Percentiles rank a stretch among this genome's conserved stretches.
Conservation (phyloP, 2,329 filamentous ascomycete species). For the Neofusicoccum laricinum region DNA sequence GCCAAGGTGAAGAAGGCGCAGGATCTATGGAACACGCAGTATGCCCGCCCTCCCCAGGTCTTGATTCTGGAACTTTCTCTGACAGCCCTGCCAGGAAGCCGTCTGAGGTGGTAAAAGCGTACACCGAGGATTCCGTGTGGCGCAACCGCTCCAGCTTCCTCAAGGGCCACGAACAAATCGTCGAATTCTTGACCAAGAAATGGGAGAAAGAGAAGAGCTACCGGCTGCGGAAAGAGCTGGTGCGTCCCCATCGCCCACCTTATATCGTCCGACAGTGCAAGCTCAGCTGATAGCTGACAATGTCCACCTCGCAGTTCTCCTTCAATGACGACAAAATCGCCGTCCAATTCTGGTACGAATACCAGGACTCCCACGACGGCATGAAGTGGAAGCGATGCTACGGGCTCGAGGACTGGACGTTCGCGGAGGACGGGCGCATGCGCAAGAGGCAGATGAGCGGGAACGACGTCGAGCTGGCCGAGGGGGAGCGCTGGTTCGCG, state of each 20-base stretch:
- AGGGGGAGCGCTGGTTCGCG: slow-evolving; percentile 66
- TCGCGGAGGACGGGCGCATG: slow-evolving; percentile 68
- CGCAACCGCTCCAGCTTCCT: slow-evolving; percentile 73
- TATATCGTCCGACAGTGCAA: not conserved
- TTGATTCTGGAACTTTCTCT: not conserved
- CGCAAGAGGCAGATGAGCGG: slow-evolving; percentile 73
- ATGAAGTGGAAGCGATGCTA: slow-evolving; percentile 83
- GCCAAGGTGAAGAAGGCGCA: slow-evolving; percentile 82
- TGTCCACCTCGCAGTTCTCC: slow-evolving; percentile 51
- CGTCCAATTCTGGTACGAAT: slow-evolving; percentile 91
- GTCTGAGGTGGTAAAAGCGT: slow-evolving; percentile 63
- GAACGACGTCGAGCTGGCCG: slow-evolving; percentile 64
- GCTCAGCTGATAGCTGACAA: not conserved
- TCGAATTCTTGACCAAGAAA: slow-evolving; percentile 66
- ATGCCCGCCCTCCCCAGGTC: slow-evolving; percentile 21
- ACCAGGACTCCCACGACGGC: slow-evolving; percentile 61
- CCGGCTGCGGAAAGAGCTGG: slow-evolving; percentile 72
- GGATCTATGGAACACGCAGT: slow-evolving; percentile 78
- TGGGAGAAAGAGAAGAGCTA: slow-evolving; percentile 73
- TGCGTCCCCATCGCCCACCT: not conserved
- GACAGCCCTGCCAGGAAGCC: slow-evolving; percentile 55
- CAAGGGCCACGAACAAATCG: slow-evolving; percentile 64
- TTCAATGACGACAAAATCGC: slow-evolving; percentile 75
- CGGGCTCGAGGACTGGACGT: slow-evolving; percentile 78
- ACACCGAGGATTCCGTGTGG: slow-evolving; percentile 76